Conservation (phyloP, 2,329 filamentous ascomycete species). For the Nemania diffusa region DNA sequence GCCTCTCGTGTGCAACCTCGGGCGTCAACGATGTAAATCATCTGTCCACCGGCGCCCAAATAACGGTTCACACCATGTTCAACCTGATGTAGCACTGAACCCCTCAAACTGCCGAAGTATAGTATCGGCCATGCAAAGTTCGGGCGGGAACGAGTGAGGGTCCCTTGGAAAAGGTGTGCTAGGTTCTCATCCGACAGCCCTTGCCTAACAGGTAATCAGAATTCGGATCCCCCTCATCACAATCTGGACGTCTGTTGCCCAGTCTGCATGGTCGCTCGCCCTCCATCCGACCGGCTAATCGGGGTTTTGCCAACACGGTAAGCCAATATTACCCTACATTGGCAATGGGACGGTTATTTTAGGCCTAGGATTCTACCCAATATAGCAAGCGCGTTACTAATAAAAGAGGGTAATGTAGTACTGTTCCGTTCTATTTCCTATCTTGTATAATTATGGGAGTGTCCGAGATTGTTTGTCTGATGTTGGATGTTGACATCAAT, state of each 20-base stretch:
- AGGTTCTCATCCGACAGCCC: constrained; percentile 15
- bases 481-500: background rate
- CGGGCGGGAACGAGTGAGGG: constrained; percentile 19
- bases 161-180: constrained; percentile 9
- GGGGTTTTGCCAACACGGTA: constrained; percentile 7
- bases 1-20: background rate
- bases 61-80: background rate
- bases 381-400: background rate
- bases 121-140: constrained; percentile 4
- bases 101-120: constrained; percentile 25
- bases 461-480: constrained; percentile 9
- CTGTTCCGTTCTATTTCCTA: constrained; percentile 6
- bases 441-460: constrained; percentile 14
- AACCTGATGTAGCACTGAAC: background rate
- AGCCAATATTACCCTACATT: constrained; percentile 17
- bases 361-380: constrained; percentile 9
- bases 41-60: background rate
- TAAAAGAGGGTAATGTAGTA: background rate
- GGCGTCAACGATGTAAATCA: background rate
- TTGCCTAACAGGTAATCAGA: background rate
- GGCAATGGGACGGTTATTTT: constrained; percentile 19
- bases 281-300: constrained; percentile 29
- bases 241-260: constrained; percentile 1
- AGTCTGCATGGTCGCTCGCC: constrained; percentile 2
- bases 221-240: constrained; percentile 20